Base-by-base conservation (phyloP, 2,329 filamentous ascomycete genomes). In the Dothideomycetidae sp. region DNA sequence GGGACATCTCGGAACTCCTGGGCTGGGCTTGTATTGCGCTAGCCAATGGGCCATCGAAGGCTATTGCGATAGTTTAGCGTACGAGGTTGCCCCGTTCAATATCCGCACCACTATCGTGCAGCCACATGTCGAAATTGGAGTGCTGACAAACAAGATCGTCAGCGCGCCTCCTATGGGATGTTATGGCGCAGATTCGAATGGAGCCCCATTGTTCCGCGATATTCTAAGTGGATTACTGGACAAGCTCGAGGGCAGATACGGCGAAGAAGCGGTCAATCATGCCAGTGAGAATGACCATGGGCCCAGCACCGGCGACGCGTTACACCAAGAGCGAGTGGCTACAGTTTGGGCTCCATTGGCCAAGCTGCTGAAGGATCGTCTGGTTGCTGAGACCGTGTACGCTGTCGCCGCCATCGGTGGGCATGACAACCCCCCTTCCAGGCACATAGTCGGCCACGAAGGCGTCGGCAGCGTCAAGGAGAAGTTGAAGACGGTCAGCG, bases 21-120 rank as follows among this genome's bases (percentile, higher is more conserved):
- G 86, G 2, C 73, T 96, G 62, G 73, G 83, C 39, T 81, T 92
- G 66, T 90, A 93, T 56, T 90, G 85, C 46, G 84, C 88, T 12
- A 81, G 85, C 10, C 86, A 85, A 26, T 94, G 88, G 85, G 90
- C 85, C 1, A 71, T 94, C 23, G 90, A 96, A 60, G 90, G 88
- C 12, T 94, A 90, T 57, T 94, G 86, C 61, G 88, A 96, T 60
- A 75, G 83, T 42, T 69, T 98, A 15, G 86, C 88, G 1, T 98
- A 94, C 59, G 90, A 98, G 60, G 81, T 98, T 45, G 59, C 88
- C 1, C 90, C 90, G 0, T 96, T 96, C 65, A 94, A 94, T 60
- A 76, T 96, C 62, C 93, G 88, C 58, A 74, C 96, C 57, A 94
- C 85, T 29, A 86, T 96, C 47, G 79, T 98, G 31, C 88, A 98